Evolutionary conservation across 129 eudicot genomes (phyloP).

Genomic region (Tanacetum coccineum): DNA sequence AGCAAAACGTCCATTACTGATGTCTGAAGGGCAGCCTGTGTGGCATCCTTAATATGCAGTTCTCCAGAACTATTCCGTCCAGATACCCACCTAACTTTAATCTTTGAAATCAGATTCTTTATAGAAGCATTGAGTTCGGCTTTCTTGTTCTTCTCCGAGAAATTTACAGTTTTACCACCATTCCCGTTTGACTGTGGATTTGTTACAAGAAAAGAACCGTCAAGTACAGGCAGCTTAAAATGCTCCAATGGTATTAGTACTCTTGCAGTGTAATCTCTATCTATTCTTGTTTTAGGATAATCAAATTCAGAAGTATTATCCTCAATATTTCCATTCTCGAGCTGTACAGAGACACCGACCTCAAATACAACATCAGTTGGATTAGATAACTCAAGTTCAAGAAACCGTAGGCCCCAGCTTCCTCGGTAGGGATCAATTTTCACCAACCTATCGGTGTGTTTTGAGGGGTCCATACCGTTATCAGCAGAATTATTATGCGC

Average conservation of each 20-base stretch:
- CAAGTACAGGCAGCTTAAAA: constrained; percentile 86
- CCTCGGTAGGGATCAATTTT: constrained; percentile 97
- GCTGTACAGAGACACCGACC: constrained; percentile 75
- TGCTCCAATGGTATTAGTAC: constrained; percentile 92
- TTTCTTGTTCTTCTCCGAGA: constrained; percentile 71
- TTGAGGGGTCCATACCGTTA: constrained; percentile 21
- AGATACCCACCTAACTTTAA: constrained; percentile 94
- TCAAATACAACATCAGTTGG: constrained; percentile 94
- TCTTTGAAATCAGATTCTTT: constrained; percentile 74
- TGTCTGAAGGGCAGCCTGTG: constrained; percentile 88
- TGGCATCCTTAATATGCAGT: constrained; percentile 84
- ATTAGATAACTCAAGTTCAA: constrained; percentile 87
- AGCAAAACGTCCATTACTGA: constrained; percentile 89
- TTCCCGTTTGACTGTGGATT: constrained; percentile 40
- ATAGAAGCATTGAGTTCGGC: constrained; percentile 88
- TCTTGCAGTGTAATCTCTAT: constrained; percentile 87
- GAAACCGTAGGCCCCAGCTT: constrained; percentile 95
- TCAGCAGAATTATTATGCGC: constrained; percentile 19
- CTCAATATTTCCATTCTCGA: constrained; percentile 41
- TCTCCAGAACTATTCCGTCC: constrained; percentile 97
- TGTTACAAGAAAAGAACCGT: constrained; percentile 63
- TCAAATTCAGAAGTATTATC: constrained; percentile 44
- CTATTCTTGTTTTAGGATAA: constrained; percentile 88
- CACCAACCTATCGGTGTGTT: constrained; percentile 53
- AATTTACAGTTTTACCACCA: constrained; percentile 39